Percentiles rank a stretch among this genome's conserved stretches.
Evolutionary conservation across 2,329 filamentous ascomycete species (phyloP).

Genomic region (Aspergillus glaucus): DNA sequence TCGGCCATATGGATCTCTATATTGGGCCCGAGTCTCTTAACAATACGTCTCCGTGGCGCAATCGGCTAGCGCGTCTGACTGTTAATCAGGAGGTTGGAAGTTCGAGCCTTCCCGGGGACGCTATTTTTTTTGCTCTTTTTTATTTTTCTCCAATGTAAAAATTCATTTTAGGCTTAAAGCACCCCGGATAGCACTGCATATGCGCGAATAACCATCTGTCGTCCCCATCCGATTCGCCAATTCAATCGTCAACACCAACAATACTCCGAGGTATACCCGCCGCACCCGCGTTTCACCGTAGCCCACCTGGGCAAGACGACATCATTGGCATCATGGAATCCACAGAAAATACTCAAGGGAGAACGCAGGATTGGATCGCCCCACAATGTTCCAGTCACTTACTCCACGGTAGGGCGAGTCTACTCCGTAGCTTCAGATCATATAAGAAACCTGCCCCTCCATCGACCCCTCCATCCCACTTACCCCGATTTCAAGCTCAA

Average conservation of each 20-base stretch:
- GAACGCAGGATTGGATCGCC: neutral
- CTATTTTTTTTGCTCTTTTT: neutral
- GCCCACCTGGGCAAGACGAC: neutral
- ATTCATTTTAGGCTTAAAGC: neutral
- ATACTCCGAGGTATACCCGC: no score
- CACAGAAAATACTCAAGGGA: neutral
- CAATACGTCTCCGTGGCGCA: neutral
- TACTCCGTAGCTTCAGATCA: neutral
- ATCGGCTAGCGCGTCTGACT: neutral
- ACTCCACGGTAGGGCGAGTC: neutral
- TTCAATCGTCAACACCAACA: neutral
- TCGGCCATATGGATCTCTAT: no score
- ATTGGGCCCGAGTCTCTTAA: neutral
- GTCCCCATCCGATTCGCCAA: neutral
- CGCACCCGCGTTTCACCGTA: neutral
- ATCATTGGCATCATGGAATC: neutral
- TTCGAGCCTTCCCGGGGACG: neutral
- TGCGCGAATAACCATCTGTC: neutral
- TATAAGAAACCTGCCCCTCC: neutral
- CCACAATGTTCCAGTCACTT: neutral
- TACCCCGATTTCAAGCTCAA: neutral
- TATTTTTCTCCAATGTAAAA: neutral
- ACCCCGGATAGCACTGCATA: neutral
- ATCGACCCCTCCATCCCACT: neutral
- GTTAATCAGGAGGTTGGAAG: conserved; percentile 1